phyloP scores from a whole-genome alignment of 345 rosid genomes.

The Gossypium australe region DNA sequence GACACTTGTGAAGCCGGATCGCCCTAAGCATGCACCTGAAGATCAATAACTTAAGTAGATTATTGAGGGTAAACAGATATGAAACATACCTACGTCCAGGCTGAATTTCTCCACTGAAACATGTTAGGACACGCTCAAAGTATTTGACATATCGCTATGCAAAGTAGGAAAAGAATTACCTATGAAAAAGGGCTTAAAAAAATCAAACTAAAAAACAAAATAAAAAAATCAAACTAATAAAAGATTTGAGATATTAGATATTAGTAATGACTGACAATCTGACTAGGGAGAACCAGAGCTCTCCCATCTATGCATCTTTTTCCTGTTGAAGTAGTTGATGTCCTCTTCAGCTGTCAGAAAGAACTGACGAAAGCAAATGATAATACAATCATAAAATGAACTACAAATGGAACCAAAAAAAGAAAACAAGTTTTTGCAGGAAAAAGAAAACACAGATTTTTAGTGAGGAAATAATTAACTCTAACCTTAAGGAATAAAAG shows the following conservation, averaged over 20 bases:
- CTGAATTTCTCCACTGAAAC: constrained; percentile 60
- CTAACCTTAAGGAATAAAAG: constrained; percentile 78
- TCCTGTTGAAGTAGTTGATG: constrained; percentile 73
- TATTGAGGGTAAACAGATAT: constrained; percentile 8
- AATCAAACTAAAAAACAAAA: neutral
- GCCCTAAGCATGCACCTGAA: constrained; percentile 91
- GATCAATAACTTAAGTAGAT: constrained; percentile 12
- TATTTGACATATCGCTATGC: constrained; percentile 78
- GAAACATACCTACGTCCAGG: constrained; percentile 59
- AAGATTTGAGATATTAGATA: too few species aligned
- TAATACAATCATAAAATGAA: constrained; percentile 7
- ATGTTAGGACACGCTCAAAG: constrained; percentile 49
- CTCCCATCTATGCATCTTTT: constrained; percentile 87
- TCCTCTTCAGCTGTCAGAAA: constrained; percentile 86
- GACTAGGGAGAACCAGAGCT: constrained; percentile 94
- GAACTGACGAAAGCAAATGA: constrained; percentile 47
- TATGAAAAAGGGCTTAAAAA: constrained; percentile 14
- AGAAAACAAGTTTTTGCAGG: neutral
- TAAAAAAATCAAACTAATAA: too few species aligned
- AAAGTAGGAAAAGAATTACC: constrained; percentile 10
- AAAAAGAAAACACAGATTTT: neutral
- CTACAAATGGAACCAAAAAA: neutral
- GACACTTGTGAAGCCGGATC: constrained; percentile 80
- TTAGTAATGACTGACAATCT: constrained; percentile 60
- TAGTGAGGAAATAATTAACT: neutral